A percentile compares a stretch with the other conserved stretches of the same genome.
phyloP scores from a whole-genome alignment of 352 stramenopile species.

The Thraustochytrium aureum region DNA sequence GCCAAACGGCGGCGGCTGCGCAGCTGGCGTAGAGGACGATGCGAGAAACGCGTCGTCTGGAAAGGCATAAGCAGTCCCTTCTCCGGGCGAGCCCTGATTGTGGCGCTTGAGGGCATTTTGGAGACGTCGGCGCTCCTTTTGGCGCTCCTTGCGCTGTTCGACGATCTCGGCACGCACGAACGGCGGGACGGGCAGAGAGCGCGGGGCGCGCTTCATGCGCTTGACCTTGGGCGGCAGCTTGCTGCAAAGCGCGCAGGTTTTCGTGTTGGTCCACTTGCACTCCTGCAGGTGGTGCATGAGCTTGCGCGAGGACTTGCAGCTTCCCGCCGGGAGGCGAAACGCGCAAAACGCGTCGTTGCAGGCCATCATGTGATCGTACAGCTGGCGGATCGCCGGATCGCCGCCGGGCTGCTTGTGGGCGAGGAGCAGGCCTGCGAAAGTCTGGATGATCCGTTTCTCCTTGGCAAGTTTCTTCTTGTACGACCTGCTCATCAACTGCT shows the following conservation, averaged over 20 bases:
- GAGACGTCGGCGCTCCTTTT: not conserved
- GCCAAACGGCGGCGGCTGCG: too few relatives aligned
- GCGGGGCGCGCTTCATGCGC: slow-evolving; percentile 38
- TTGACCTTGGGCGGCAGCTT: slow-evolving; percentile 41
- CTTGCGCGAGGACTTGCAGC: slow-evolving; percentile 29
- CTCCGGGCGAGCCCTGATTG: not conserved
- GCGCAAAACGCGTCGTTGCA: slow-evolving; percentile 14
- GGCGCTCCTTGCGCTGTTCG: slow-evolving; percentile 8
- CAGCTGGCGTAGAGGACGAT: too few relatives aligned
- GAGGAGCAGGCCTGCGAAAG: slow-evolving; percentile 35
- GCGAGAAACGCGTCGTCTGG: too few relatives aligned
- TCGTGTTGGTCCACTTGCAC: slow-evolving; percentile 18
- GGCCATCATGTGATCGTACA: slow-evolving; percentile 43
- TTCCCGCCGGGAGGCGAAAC: slow-evolving; percentile 9
- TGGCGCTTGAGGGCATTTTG: slow-evolving; percentile 9
- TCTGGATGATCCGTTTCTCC: not conserved
- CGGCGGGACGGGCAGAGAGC: slow-evolving; percentile 23
- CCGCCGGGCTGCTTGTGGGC: slow-evolving; percentile 1
- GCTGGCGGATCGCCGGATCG: not conserved
- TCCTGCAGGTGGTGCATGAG: slow-evolving; percentile 40
- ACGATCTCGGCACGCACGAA: slow-evolving; percentile 11
- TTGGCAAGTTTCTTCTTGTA: not conserved
- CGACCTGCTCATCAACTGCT: not conserved
- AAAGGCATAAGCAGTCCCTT: too few relatives aligned
- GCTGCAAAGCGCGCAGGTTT: slow-evolving; percentile 40